Evolutionary conservation across 352 stramenopile species (phyloP).

Genomic region (Pythium sp.): DNA sequence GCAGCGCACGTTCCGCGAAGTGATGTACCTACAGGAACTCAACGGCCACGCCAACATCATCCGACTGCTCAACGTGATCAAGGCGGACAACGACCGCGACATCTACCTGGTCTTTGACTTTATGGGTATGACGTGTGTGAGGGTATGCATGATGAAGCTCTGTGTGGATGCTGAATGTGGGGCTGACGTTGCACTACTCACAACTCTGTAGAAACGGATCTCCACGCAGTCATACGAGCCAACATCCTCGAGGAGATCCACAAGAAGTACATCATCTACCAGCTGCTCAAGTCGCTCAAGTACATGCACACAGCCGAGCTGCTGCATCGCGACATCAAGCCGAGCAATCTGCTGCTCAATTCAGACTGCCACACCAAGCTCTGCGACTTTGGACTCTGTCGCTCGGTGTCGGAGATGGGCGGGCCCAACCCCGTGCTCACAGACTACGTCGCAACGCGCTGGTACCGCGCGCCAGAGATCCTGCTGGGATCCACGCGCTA

Average conservation of each 20-base stretch:
- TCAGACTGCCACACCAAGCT: conserved; percentile 94
- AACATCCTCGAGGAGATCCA: conserved; percentile 96
- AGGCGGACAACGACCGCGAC: conserved; percentile 94
- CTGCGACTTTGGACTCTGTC: conserved; percentile 95
- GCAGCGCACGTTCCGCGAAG: conserved; percentile 94
- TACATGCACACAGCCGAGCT: conserved; percentile 95
- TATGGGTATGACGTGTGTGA: conserved; percentile 67
- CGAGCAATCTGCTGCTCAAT: conserved; percentile 95
- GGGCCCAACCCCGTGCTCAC: conserved; percentile 87
- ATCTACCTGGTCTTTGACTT: conserved; percentile 98
- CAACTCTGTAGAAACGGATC: conserved; percentile 85
- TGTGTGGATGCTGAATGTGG: not conserved
- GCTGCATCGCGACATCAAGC: conserved; percentile 96
- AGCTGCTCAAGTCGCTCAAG: conserved; percentile 95
- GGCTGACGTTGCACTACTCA: too few relatives aligned
- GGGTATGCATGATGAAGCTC: not conserved
- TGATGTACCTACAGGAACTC: conserved; percentile 95
- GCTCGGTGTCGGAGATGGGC: conserved; percentile 86
- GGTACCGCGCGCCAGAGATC: conserved; percentile 96
- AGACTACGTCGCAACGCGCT: conserved; percentile 96
- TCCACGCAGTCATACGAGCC: conserved; percentile 94
- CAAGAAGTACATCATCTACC: conserved; percentile 97
- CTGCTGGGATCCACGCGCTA: conserved; percentile 92
- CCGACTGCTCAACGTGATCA: conserved; percentile 91
- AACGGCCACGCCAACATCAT: conserved; percentile 95